A percentile compares a stretch with the other conserved stretches of the same genome.
phyloP scores from a whole-genome alignment of 164 flowering plant genomes.

The Aristolochia californica region DNA sequence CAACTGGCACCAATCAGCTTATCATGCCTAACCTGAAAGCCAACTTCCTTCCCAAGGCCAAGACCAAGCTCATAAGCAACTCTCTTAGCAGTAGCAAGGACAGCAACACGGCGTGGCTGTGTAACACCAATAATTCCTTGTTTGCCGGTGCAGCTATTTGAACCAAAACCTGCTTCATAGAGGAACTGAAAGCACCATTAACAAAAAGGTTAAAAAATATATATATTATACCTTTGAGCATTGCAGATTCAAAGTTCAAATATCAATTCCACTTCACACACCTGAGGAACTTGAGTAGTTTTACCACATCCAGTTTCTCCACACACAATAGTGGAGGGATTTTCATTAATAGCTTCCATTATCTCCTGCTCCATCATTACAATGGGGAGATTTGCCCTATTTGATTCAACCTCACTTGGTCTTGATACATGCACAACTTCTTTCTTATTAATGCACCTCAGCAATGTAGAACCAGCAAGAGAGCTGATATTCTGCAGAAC shows the following conservation, averaged over 20 bases:
- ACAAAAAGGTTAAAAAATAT: slow-evolving; percentile 3
- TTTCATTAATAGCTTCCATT: slow-evolving; percentile 88
- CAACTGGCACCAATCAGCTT: slow-evolving; percentile 62
- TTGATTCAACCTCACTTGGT: slow-evolving; percentile 56
- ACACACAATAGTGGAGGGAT: slow-evolving; percentile 56
- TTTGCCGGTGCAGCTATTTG: slow-evolving; percentile 22
- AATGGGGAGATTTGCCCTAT: slow-evolving; percentile 74
- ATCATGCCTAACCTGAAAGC: slow-evolving; percentile 96
- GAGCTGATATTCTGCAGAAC: slow-evolving; percentile 6
- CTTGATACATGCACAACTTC: slow-evolving; percentile 67
- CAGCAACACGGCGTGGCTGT: slow-evolving; percentile 97
- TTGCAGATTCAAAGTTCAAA: background rate
- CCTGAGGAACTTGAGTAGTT: slow-evolving; percentile 97
- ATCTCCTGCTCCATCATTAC: slow-evolving; percentile 99
- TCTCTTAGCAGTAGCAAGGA: slow-evolving; percentile 88
- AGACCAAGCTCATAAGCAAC: slow-evolving; percentile 91
- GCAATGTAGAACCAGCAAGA: slow-evolving; percentile 6
- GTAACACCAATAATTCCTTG: slow-evolving; percentile 85
- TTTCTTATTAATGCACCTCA: slow-evolving; percentile 23
- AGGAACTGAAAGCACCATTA: slow-evolving; percentile 53
- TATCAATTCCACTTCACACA: slow-evolving; percentile 2
- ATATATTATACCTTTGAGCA: background rate
- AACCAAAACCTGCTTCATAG: slow-evolving; percentile 94
- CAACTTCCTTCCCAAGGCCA: slow-evolving; percentile 76
- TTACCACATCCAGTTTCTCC: slow-evolving; percentile 98